phyloP scores from a whole-genome alignment of 129 eudicot species.

The Gnaphalium uliginosum region DNA sequence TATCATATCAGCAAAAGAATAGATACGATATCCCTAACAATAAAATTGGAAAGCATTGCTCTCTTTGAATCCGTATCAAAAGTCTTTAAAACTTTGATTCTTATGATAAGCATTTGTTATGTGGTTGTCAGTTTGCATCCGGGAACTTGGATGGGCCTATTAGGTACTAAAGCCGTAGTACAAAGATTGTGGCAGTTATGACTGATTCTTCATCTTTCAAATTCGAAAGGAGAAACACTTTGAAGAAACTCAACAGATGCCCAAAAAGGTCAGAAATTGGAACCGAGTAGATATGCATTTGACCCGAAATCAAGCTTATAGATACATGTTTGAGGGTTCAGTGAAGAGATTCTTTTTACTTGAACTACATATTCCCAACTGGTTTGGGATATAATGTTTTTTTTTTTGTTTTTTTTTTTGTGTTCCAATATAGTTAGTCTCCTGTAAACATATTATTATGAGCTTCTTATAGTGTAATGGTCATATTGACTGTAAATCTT shows the following conservation, averaged over 20 bases:
- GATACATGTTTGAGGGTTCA: constrained; percentile 19
- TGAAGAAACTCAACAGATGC: constrained; percentile 14
- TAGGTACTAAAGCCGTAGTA: constrained; percentile 43
- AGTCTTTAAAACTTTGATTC: too few species aligned
- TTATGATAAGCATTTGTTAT: constrained; percentile 16
- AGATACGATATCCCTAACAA: background rate
- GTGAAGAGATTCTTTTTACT: constrained; percentile 26
- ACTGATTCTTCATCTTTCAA: constrained; percentile 12
- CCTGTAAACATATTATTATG: constrained; percentile 6
- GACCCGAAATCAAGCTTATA: constrained; percentile 12
- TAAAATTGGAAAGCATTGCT: background rate
- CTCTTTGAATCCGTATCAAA: background rate
- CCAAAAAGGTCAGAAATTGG: constrained; percentile 4
- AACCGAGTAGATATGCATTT: constrained; percentile 20
- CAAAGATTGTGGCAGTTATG: constrained; percentile 12
- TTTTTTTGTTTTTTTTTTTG: background rate
- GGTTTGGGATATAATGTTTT: constrained; percentile 19
- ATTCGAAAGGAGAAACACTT: background rate
- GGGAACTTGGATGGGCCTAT: constrained; percentile 98
- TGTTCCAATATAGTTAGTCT: constrained; percentile 2
- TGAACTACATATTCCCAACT: constrained; percentile 6
- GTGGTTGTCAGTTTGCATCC: constrained; percentile 70
- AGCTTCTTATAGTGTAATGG: background rate
- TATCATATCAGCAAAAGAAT: background rate
- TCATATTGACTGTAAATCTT: constrained; percentile 7